Evolutionary conservation across 495 filamentous ascomycete genomes (phyloP), one percentile per base, ranked within the genome.

Genomic region (Sphaerosporella brunnea): DNA sequence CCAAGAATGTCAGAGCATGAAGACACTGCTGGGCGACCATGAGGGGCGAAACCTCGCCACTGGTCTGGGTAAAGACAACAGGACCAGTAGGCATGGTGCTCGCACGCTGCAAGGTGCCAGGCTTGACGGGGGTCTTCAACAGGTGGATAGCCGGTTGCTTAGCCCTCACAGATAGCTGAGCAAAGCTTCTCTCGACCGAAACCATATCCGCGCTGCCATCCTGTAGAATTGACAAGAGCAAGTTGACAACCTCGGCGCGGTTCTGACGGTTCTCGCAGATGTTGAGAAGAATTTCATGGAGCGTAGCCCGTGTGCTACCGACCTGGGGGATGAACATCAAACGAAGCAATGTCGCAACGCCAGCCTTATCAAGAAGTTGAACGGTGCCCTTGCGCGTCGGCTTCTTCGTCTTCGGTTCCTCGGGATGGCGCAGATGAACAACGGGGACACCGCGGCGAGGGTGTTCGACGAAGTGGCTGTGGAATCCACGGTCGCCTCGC

Each of bases 11-110:
- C 7, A 99, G 69, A 9, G 85, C 76, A 41, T 74, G 72, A 26
- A 99, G 73, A 53, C 88, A 96, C 63, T 99, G 90, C 58, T 96
- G 88, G 8, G 95, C 84, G 35, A 99, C 82, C 73, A 93, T 78
- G 39, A 93, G 71, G 16, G 92, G 90, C 1, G 92, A 93, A 41
- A 88, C 77, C 52, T 96, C 92, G 38, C 69, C 73, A 23, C 73
- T 76, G 23, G 59, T 62, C 36, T 65, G 62, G 19, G 68, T 54
- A n/a, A 67, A 41, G 51, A 69, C 75, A 44, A 73, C 64, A 10
- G 77, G 75, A 15, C 74, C 62, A 20, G 73, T 79, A n/a, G n/a
- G n/a, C n/a, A n/a, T n/a, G n/a, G n/a, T n/a, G 41, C 70, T 67
- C 11, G 32, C 5, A 20, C 45, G 43, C n/a, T 39, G 23, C n/a